Evolutionary conservation across 2,329 filamentous ascomycete genomes (phyloP).

Genomic region (Periconia sp.): DNA sequence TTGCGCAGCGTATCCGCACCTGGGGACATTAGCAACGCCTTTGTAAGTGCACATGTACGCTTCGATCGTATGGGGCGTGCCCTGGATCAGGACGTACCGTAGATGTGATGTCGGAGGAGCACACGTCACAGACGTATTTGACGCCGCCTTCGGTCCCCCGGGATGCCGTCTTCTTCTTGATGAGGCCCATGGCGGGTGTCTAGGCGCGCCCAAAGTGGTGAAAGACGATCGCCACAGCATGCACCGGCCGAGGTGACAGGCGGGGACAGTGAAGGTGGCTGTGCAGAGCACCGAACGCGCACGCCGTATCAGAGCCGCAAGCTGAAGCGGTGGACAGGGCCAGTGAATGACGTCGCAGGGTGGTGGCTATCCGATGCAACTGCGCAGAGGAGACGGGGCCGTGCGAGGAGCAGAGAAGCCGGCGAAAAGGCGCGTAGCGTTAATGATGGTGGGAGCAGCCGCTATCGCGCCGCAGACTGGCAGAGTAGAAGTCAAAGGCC

Average conservation of each 20-base stretch:
- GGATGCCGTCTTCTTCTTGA: conserved; percentile 91
- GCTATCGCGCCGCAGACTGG: too few relatives aligned
- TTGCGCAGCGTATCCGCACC: conserved; percentile 94
- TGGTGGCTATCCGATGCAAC: too few relatives aligned
- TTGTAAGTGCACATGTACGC: too few relatives aligned
- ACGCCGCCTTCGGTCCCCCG: conserved; percentile 76
- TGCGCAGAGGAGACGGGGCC: too few relatives aligned
- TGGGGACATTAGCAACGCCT: conserved; percentile 48
- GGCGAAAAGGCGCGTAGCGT: too few relatives aligned
- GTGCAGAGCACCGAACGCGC: conserved; percentile 24
- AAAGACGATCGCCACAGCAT: conserved; percentile 14
- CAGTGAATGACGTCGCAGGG: too few relatives aligned
- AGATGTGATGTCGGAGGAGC: conserved; percentile 94
- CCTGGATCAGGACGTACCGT: conserved; percentile 72
- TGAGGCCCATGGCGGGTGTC: conserved; percentile 76
- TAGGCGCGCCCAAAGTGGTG: conserved; percentile 15
- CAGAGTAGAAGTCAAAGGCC: too few relatives aligned
- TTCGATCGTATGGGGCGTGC: too few relatives aligned
- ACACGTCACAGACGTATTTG: conserved; percentile 97
- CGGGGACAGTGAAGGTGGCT: conserved; percentile 23
- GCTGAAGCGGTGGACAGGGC: too few relatives aligned
- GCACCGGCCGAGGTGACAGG: conserved; percentile 14
- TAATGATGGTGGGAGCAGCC: too few relatives aligned
- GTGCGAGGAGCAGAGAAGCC: too few relatives aligned
- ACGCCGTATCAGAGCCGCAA: conserved; percentile 2